These are phyloP conservation scores for Physcomitrium patens DNA, from an alignment of 225 moss, liverwort and hornwort species.

Conservation along the genomic window DNA sequence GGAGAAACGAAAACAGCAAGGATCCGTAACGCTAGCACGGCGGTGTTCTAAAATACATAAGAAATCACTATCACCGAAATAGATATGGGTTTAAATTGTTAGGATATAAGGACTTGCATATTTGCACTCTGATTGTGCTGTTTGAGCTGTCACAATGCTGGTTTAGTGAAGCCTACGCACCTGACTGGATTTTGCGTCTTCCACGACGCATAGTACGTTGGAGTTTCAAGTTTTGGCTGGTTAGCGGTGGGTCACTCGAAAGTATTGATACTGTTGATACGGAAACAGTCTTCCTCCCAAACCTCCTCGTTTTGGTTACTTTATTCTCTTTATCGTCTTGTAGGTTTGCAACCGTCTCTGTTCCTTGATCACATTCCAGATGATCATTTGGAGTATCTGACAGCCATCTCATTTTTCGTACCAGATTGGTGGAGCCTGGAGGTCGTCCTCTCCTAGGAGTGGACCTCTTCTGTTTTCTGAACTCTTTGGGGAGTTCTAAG, in stretches of 20 bases:
- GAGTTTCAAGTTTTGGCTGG: constrained; percentile 10
- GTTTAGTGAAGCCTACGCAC: constrained; percentile 16
- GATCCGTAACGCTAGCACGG: constrained; percentile 7
- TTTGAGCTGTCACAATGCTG: constrained; percentile 7
- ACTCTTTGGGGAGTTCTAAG: constrained; percentile 32
- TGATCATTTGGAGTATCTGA: constrained; percentile 25
- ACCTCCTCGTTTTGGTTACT: constrained; percentile 25
- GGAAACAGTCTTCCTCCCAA: constrained; percentile 25
- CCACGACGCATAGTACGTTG: constrained; percentile 31
- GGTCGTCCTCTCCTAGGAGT: constrained; percentile 42
- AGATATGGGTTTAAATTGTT: not conserved
- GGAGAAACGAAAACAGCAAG: constrained; percentile 13
- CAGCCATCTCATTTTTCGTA: constrained; percentile 42
- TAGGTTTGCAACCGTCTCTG: constrained; percentile 11
- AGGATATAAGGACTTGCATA: constrained; percentile 22
- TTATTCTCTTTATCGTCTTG: constrained; percentile 10
- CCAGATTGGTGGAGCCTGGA: constrained; percentile 35
- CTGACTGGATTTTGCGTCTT: constrained; percentile 25
- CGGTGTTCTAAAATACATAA: not conserved
- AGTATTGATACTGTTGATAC: constrained; percentile 21
- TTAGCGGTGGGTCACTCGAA: constrained; percentile 18
- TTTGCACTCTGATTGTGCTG: not conserved
- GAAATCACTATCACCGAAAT: not conserved
- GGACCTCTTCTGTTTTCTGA: constrained; percentile 58
- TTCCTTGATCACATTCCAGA: constrained; percentile 27